Evolutionary conservation across 2,329 filamentous ascomycete species (phyloP).

Genomic region (Uncinocarpus reesii): DNA sequence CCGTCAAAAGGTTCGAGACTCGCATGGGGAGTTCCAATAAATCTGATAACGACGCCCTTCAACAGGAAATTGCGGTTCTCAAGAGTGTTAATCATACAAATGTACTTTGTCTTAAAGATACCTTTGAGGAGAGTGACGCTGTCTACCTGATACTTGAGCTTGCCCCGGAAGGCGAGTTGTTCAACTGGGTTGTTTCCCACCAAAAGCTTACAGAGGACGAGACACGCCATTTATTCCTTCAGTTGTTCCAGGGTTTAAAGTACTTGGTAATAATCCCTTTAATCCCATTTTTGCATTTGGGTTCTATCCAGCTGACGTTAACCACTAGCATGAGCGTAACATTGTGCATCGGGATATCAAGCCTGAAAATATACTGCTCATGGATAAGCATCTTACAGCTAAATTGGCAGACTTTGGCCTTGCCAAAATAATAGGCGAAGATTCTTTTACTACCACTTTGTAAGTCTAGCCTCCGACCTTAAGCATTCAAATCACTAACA

Average conservation of each 20-base stretch:
- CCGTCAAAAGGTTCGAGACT: conserved; percentile 91
- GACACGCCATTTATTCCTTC: conserved; percentile 74
- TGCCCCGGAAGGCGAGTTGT: conserved; percentile 84
- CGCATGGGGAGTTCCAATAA: conserved; percentile 70
- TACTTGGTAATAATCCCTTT: conserved; percentile 60
- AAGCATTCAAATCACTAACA: conserved; percentile 19
- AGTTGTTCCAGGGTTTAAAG: conserved; percentile 87
- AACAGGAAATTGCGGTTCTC: conserved; percentile 91
- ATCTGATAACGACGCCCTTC: conserved; percentile 72
- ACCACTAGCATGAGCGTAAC: conserved; percentile 68
- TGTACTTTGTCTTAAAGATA: conserved; percentile 85
- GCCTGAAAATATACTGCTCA: conserved; percentile 86
- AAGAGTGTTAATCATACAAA: conserved; percentile 97
- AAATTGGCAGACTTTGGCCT: conserved; percentile 95
- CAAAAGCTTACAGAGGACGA: conserved; percentile 77
- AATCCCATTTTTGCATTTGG: background rate
- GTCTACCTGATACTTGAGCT: conserved; percentile 88
- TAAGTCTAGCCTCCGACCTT: conserved; percentile 34
- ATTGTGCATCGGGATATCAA: conserved; percentile 98
- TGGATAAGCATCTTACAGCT: conserved; percentile 72
- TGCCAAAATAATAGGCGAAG: conserved; percentile 96
- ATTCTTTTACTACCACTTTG: conserved; percentile 92
- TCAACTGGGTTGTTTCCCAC: conserved; percentile 89
- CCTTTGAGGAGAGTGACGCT: conserved; percentile 80
- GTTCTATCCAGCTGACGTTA: background rate